A percentile compares a stretch with the other conserved stretches of the same genome.
phyloP scores from a whole-genome alignment of 164 flowering plant genomes.

The Saururus chinensis region DNA sequence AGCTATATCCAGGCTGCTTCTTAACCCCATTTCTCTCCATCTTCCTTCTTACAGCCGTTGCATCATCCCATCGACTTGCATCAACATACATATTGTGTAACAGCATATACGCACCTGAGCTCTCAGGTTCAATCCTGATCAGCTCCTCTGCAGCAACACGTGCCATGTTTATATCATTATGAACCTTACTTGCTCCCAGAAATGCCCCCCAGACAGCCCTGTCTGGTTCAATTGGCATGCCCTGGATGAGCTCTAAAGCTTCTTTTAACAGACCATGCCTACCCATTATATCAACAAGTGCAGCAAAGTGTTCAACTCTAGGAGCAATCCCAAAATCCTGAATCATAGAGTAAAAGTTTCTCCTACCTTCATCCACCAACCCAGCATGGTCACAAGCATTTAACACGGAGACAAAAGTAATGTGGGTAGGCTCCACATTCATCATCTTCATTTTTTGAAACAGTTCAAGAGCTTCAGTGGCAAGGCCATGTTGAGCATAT shows the following conservation, averaged over 20 bases:
- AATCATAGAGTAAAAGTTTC: constrained; percentile 10
- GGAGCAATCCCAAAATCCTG: constrained; percentile 10
- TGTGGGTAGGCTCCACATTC: constrained; percentile 11
- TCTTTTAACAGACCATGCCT: constrained; percentile 9
- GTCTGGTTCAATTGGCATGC: constrained; percentile 10
- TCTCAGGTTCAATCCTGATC: constrained; percentile 15
- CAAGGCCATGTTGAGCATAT: constrained; percentile 13
- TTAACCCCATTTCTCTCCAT: constrained; percentile 6
- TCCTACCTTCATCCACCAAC: constrained; percentile 10
- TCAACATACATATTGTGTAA: constrained; percentile 9
- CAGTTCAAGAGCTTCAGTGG: constrained; percentile 8
- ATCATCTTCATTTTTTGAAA: constrained; percentile 10
- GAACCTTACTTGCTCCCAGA: constrained; percentile 12
- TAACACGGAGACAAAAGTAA: constrained; percentile 11
- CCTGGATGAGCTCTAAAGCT: constrained; percentile 6
- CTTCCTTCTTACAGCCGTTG: constrained; percentile 4
- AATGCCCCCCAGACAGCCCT: constrained; percentile 15
- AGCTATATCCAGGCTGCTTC: constrained; percentile 11
- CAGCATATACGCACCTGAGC: constrained; percentile 7
- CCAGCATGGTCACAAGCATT: constrained; percentile 16
- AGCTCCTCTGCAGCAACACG: constrained; percentile 10
- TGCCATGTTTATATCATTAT: constrained; percentile 9
- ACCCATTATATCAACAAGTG: constrained; percentile 11
- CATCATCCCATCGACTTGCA: constrained; percentile 10
- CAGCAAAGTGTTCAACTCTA: constrained; percentile 14